Conservation (phyloP, 805 yeast species). For the Ogataea neopini region DNA sequence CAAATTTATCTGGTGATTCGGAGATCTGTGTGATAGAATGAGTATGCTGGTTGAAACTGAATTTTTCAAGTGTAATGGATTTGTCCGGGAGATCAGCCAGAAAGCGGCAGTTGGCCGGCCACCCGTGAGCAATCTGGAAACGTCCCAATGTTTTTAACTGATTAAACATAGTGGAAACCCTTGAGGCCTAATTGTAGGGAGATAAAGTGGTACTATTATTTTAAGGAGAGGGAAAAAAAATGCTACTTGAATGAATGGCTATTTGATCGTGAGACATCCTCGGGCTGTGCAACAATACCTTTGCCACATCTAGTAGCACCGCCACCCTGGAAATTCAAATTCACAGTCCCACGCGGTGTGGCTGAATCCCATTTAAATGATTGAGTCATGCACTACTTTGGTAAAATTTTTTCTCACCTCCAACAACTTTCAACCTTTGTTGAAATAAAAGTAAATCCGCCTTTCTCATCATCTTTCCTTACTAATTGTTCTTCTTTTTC, state of each 20-base stretch:
- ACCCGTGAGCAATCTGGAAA: neutral
- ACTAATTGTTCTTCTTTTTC: neutral
- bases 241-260: too few species aligned
- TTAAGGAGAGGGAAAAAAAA: neutral
- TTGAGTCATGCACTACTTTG: slow-evolving; percentile 2
- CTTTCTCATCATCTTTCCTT: neutral
- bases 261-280: neutral
- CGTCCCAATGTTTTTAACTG: neutral
- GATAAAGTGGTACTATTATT: too few species aligned
- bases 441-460: neutral
- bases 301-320: neutral
- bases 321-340: neutral
- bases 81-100: slow-evolving; percentile 1
- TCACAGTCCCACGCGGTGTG: slow-evolving; percentile 3
- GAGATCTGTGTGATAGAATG: slow-evolving; percentile 29
- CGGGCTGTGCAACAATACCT: slow-evolving; percentile 1
- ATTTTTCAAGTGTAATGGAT: slow-evolving; percentile 20
- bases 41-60: slow-evolving; percentile 31
- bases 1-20: slow-evolving; percentile 1
- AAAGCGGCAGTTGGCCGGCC: neutral
- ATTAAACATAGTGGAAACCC: neutral
- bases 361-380: neutral
- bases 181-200: too few species aligned
- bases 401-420: slow-evolving; percentile 1
- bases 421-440: neutral